Conservation (phyloP, 805 yeast species). For the Candida broadrunensis region DNA sequence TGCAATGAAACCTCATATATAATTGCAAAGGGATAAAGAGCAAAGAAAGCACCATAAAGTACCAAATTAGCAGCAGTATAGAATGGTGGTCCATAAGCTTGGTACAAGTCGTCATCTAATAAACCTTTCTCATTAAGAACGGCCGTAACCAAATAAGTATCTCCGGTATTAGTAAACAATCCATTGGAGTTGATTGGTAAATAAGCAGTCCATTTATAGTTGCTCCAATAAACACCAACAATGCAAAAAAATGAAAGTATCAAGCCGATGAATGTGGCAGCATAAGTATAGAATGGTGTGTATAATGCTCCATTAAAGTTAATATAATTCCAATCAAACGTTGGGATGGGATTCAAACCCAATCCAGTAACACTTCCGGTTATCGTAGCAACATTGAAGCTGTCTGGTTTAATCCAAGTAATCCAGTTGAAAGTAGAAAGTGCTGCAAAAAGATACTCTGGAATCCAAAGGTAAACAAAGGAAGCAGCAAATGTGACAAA, state of each 20-base stretch:
- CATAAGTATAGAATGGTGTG: constrained; percentile 35
- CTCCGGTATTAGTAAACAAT: constrained; percentile 47
- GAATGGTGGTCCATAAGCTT: constrained; percentile 23
- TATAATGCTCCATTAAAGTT: constrained; percentile 28
- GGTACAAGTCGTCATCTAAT: constrained; percentile 16
- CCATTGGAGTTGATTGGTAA: constrained; percentile 38
- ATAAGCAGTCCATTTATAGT: constrained; percentile 18
- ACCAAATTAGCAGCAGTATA: constrained; percentile 24
- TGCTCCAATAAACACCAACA: constrained; percentile 14
- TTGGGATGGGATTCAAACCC: constrained; percentile 51
- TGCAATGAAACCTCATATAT: constrained; percentile 10
- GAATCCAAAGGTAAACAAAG: constrained; percentile 44
- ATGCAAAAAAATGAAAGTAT: constrained; percentile 12
- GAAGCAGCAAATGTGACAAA: constrained; percentile 15
- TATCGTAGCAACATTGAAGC: constrained; percentile 44
- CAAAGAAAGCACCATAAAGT: constrained; percentile 22
- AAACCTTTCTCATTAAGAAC: constrained; percentile 35
- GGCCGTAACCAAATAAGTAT: constrained; percentile 37
- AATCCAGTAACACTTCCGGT: constrained; percentile 46
- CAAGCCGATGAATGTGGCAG: constrained; percentile 13
- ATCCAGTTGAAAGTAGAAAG: constrained; percentile 50
- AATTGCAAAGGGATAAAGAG: constrained; percentile 22
- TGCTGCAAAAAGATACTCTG: constrained; percentile 39
- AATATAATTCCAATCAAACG: constrained; percentile 51
- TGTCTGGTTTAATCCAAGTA: constrained; percentile 55